These are phyloP conservation scores for Aspergillus diversus DNA, from an alignment of 495 filamentous ascomycete genomes.

Conservation along the genomic window DNA sequence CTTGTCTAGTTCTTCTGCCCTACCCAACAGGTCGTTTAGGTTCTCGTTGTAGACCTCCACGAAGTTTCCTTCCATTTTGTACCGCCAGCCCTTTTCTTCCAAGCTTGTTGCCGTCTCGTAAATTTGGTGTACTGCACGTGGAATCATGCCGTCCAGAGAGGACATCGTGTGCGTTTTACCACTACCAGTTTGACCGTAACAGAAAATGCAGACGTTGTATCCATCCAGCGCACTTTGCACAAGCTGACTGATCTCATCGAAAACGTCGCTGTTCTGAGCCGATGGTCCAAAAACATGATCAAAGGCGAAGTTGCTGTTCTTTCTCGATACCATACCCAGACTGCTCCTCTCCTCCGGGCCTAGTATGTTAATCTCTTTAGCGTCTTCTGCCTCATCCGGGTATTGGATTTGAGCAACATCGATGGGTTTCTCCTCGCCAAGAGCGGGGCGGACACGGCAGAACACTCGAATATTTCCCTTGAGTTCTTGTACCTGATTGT, in stretches of 20 bases:
- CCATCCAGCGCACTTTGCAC: conserved; percentile 96
- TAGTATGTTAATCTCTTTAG: conserved; percentile 80
- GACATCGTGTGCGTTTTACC: conserved; percentile 99
- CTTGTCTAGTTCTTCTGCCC: conserved; percentile 73
- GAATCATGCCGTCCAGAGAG: conserved; percentile 92
- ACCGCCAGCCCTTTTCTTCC: conserved; percentile 90
- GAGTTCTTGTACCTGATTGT: conserved; percentile 98
- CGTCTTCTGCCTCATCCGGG: conserved; percentile 74
- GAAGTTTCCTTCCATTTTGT: conserved; percentile 92
- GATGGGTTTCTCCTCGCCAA: conserved; percentile 58
- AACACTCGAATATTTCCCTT: conserved; percentile 99
- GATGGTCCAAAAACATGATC: conserved; percentile 87
- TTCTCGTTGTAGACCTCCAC: conserved; percentile 99
- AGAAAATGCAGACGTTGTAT: conserved; percentile 99
- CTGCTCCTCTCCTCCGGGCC: conserved; percentile 85
- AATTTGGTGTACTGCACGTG: conserved; percentile 87
- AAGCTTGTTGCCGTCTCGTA: conserved; percentile 82
- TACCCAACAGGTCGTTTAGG: conserved; percentile 87
- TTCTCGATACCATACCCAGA: conserved; percentile 71
- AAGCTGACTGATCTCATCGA: conserved; percentile 95
- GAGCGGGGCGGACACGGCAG: conserved; percentile 88
- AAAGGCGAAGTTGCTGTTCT: conserved; percentile 85
- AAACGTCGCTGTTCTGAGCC: conserved; percentile 82
- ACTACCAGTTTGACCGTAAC: conserved; percentile 96
- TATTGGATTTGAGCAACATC: conserved; percentile 71